Base-by-base conservation (phyloP, 257 asterid species). In the Thymus quinquecostatus region DNA sequence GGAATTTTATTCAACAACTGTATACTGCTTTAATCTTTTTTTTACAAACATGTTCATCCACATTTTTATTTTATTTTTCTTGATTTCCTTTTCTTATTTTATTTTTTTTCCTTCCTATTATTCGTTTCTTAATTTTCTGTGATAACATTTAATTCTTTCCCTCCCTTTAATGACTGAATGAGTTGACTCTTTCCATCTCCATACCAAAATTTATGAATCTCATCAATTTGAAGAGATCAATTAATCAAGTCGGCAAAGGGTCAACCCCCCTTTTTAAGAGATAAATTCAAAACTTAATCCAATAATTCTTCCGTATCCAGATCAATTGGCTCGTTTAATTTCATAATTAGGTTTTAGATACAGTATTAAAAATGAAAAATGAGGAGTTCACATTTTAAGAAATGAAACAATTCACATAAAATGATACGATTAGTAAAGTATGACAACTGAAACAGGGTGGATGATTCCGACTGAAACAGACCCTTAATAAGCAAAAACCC, bases 1-100 rank as follows among this genome's bases (percentile, higher is more conserved):
- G 45, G 14, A 6, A n/a, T 44, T 67, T n/a, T n/a, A n/a, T n/a
- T n/a, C n/a, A n/a, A n/a, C n/a, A 34, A 56, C 60, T 58, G 44
- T 50, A n/a, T 60, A 47, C 68, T 14, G 63, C 60, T 63, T 66
- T 60, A 61, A 63, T 68, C n/a, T 48, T 51, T 33, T 55, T 65
- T 27, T 7, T n/a, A n/a, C n/a, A n/a, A n/a, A n/a, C n/a, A n/a
- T n/a, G n/a, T n/a, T n/a, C n/a, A n/a, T n/a, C n/a, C n/a, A n/a
- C n/a, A n/a, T 66, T 1, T 27, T 49, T 57, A 50, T 32, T 44
- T 10, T 44, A 7, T 44, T 8, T 44, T 8, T 44, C 8, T 2
- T 44, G 7, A 9, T 10, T 44, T 7, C n/a, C n/a, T n/a, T n/a
- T n/a, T n/a, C n/a, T n/a, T n/a, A n/a, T n/a, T n/a, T n/a, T n/a